Conservation (phyloP, 306 rosid genomes). For the Citrullus amarus region DNA sequence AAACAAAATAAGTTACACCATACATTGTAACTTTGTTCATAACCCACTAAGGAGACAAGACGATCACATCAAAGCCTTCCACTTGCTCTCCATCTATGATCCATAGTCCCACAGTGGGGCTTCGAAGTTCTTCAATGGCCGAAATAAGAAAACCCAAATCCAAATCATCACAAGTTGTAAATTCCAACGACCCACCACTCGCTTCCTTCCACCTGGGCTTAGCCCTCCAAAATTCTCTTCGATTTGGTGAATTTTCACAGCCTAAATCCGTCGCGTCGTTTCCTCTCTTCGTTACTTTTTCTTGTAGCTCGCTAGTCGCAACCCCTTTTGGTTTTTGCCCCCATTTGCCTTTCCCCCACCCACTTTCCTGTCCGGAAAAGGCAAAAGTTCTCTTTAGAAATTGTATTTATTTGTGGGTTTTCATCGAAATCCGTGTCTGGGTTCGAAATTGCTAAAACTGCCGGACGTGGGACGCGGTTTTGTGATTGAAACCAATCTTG, state of each 20-base stretch:
- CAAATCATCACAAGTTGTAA: not conserved
- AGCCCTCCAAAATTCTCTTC: not conserved
- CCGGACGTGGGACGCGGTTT: not conserved
- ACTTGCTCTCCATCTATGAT: not conserved
- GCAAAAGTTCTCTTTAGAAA: not conserved
- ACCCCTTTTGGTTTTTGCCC: not conserved
- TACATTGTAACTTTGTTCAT: no score
- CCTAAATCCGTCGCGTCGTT: not conserved
- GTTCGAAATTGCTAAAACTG: not conserved
- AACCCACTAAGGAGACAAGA: not conserved
- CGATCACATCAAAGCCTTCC: no score
- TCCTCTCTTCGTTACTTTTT: not conserved
- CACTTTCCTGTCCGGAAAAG: not conserved
- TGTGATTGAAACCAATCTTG: not conserved
- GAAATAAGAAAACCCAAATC: not conserved
- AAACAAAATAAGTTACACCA: not conserved
- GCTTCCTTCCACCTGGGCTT: not conserved
- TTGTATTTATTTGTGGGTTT: not conserved
- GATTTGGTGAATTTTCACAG: no score
- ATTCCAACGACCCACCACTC: not conserved
- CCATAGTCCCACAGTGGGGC: not conserved
- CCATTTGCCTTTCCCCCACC: not conserved
- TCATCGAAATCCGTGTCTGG: not conserved
- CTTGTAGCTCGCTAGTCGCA: not conserved
- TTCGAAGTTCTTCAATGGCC: not conserved